These are phyloP conservation scores for Nymphaea colorata DNA, from an alignment of 164 flowering plant genomes.

Conservation along the genomic window DNA sequence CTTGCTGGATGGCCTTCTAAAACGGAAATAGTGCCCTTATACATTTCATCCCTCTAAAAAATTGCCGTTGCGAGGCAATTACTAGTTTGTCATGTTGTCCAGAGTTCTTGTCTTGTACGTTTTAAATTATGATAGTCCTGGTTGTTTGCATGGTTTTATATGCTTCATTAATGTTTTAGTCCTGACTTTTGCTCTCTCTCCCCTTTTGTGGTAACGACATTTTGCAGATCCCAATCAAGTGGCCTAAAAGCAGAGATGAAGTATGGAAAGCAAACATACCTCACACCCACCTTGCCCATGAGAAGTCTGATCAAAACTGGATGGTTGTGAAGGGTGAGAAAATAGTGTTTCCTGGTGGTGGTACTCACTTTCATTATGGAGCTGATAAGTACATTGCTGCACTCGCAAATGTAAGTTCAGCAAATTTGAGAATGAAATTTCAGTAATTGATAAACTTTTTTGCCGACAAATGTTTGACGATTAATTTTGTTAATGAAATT, in stretches of 20 bases:
- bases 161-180: too few species aligned
- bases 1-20: too few species aligned
- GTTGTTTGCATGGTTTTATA: too few species aligned
- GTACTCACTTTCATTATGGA: constrained; percentile 89
- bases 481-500: background rate
- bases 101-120: too few species aligned
- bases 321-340: constrained; percentile 90
- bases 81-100: too few species aligned
- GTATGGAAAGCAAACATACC: constrained; percentile 93
- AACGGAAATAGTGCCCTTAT: too few species aligned
- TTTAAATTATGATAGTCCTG: too few species aligned
- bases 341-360: constrained; percentile 84
- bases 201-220: background rate
- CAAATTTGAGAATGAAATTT: background rate
- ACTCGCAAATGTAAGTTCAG: constrained; percentile 60
- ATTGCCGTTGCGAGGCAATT: too few species aligned
- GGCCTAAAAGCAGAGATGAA: constrained; percentile 93
- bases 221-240: constrained; percentile 70
- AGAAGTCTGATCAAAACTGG: constrained; percentile 94
- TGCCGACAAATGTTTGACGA: too few species aligned
- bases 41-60: too few species aligned
- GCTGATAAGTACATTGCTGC: constrained; percentile 75
- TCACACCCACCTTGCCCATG: constrained; percentile 86
- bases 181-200: too few species aligned
- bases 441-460: too few species aligned